Evolutionary conservation across 2,329 filamentous ascomycete genomes (phyloP).

Genomic region (Microcyclosporella mali): DNA sequence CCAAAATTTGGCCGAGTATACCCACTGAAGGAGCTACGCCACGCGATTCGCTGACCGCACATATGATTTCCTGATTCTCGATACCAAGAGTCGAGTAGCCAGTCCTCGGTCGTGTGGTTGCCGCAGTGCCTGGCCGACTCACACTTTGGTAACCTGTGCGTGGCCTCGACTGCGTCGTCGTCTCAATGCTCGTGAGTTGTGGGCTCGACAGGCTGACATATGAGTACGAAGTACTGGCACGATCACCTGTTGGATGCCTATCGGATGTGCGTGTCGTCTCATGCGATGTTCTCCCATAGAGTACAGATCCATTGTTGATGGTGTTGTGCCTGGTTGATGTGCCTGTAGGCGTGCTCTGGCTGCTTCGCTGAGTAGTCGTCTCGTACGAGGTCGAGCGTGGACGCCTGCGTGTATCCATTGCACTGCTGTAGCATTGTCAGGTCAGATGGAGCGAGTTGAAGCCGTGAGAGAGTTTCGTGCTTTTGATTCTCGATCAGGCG

Average conservation of each 20-base stretch:
- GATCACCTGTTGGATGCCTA: not conserved
- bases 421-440: too few species aligned
- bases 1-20: constrained; percentile 39
- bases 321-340: not conserved
- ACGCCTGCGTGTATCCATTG: constrained; percentile 4
- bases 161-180: constrained; percentile 20
- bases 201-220: constrained; percentile 8
- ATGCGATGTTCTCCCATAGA: not conserved
- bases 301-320: too few species aligned
- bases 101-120: constrained; percentile 47
- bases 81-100: constrained; percentile 53
- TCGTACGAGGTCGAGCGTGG: constrained; percentile 5
- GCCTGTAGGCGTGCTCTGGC: not conserved
- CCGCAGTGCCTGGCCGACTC: constrained; percentile 19
- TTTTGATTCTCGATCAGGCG: too few species aligned
- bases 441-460: too few species aligned
- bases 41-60: constrained; percentile 81
- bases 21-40: constrained; percentile 71
- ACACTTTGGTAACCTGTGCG: constrained; percentile 19
- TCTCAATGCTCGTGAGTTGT: constrained; percentile 16
- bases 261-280: too few species aligned
- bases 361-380: not conserved
- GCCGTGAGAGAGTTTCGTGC: too few species aligned
- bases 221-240: not conserved
- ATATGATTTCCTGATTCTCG: constrained; percentile 68